Base-by-base conservation (phyloP, 2,329 filamentous ascomycete genomes). In the Penicillium sp. region DNA sequence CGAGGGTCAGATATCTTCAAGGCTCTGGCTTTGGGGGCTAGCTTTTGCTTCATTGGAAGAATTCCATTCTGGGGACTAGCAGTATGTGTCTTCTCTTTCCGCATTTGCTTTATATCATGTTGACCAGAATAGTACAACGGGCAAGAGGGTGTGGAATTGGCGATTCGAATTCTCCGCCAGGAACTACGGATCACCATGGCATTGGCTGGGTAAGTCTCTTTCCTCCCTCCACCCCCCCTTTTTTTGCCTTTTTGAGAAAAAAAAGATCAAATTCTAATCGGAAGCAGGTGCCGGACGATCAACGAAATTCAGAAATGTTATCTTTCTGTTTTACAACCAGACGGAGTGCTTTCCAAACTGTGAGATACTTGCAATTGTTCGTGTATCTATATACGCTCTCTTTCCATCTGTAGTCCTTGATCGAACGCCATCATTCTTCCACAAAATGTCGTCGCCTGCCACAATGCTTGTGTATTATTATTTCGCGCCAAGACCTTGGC, bases 1-100 rank as follows among this genome's bases (percentile, higher is more conserved):
- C 62, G 69, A 2, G 71, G 70, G 0, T 64, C 68, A 1, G 71
- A 74, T 51, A 68, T 73, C 26, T 73, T 73, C 62, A 73, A 73
- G 39, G 70, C 70, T 4, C 23, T 74, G 5, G 71, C 71, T 4
- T 50, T 74, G 14, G 71, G 70, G 2, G 71, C 71, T 6, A 56
- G 61, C 11, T 63, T 60, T 48, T 70, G 66, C 34, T 72, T 72
- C 41, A 49, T 69, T 10, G 71, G 72, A 11, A 44, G 70, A 14
- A 65, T 69, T 29, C 43, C 6, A 41, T 29, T 46, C 51, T 51
- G 27, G 51, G 55, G 51, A 2, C 38, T 56, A 16, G 45, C 54
- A 46, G 57, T 53, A 43, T 2, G 46, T 49, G 16, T 9, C 13
- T 18, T 13, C 11, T 34, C 14, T 9, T 19, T 1, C 3, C 27